Evolutionary conservation across 331 rosid species (phyloP), one percentile per base, ranked within the genome.

Genomic region (Cydonia oblonga): DNA sequence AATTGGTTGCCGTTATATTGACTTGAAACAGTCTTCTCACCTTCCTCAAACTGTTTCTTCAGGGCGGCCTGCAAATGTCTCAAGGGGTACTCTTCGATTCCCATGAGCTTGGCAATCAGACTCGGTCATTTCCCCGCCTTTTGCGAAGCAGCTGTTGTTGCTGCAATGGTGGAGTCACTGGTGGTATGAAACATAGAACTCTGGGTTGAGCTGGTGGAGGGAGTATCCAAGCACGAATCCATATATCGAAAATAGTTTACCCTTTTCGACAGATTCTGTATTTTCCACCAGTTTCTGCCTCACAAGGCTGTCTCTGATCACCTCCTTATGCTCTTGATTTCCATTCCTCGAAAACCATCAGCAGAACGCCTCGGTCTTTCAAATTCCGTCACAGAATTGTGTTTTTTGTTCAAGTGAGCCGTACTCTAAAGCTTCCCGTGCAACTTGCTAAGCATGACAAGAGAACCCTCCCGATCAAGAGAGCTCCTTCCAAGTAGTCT

Each of bases 171-270:
- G 54, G 90, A 80, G 64, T 83, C 84, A 29, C 83, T 80, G 78
- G 53, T 74, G 60, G 80, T 76, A 73, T 69, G 81, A 82, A 62
- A 67, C 59, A 52, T 64, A 19, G 87, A 86, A 65, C 90, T 86
- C 29, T 90, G 89, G 84, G 89, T 90, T 35, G 96, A 87, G 84
- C 83, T 88, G 20, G 96, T 81, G 5, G 90, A 88, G 15, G 83
- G 83, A 19, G 87, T 68, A 18, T 83, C 88, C 1, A 91, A 84
- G 26, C 76, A 78, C 1, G 86, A 90, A 53, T 79, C 69, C 5
- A 68, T 79, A 25, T 52, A 71, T 49, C 74, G 57, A 40, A 32
- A 3, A n/a, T 25, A 25, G 26, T 25, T 25, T 25, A 22, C 49
- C 78, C 66, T 82, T 80, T 33, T 74, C 83, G 76, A 75, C 79